These are phyloP conservation scores for Protomyces arabidopsidicola DNA, from an alignment of 1,139 yeast species.

Conservation along the genomic window DNA sequence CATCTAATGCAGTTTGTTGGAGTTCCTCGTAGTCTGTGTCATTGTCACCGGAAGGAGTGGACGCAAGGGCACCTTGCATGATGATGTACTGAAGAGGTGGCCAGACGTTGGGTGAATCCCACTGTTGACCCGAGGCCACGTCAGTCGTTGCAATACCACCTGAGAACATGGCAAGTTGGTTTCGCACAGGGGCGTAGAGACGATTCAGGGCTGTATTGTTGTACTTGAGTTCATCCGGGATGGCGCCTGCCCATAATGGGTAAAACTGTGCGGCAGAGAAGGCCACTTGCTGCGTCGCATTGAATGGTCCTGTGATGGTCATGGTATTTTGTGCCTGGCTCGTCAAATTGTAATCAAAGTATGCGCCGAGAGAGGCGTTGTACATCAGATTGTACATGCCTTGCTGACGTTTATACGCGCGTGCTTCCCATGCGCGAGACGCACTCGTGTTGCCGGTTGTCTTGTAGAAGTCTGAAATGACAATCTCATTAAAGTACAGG, in stretches of 20 bases:
- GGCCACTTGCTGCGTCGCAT: neutral
- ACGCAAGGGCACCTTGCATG: conserved; percentile 15
- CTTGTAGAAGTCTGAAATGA: conserved; percentile 8
- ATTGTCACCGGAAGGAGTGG: neutral
- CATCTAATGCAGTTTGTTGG: conserved; percentile 4
- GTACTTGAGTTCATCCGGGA: neutral
- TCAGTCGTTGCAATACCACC: conserved; percentile 27
- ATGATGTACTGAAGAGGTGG: conserved; percentile 25
- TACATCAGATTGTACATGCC: conserved; percentile 1
- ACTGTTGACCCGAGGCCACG: conserved; percentile 14
- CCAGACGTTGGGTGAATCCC: conserved; percentile 30
- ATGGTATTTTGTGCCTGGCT: neutral
- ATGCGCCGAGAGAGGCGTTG: conserved; percentile 10
- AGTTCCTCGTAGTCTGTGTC: conserved; percentile 2
- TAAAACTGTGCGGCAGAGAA: conserved; percentile 17
- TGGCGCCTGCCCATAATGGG: conserved; percentile 25
- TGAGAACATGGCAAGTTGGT: conserved; percentile 4
- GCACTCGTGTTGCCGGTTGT: neutral
- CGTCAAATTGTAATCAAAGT: conserved; percentile 23
- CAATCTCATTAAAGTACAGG: conserved; percentile 13
- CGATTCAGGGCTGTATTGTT: neutral
- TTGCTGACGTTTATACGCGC: conserved; percentile 5
- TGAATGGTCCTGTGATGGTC: neutral
- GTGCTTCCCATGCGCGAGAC: conserved; percentile 1
- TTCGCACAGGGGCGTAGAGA: conserved; percentile 9